These are phyloP conservation scores for Vitis labrusca DNA, from an alignment of 164 flowering plant genomes.

Conservation along the genomic window DNA sequence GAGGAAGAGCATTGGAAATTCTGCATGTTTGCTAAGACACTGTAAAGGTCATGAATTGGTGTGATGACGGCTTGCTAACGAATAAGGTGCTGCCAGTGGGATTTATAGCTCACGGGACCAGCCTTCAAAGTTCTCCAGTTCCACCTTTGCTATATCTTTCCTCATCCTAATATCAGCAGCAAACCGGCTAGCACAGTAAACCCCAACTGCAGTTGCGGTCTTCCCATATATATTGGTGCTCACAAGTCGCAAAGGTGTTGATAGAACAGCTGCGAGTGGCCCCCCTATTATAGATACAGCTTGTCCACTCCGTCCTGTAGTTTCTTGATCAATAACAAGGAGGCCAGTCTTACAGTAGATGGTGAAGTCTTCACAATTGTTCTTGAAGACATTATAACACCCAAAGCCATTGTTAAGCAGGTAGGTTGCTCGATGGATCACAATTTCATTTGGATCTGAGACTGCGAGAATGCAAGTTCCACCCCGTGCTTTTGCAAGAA, in stretches of 20 bases:
- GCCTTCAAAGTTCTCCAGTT: constrained; percentile 57
- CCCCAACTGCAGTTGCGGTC: constrained; percentile 63
- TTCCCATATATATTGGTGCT: constrained; percentile 69
- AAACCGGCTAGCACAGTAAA: constrained; percentile 68
- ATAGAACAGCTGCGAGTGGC: constrained; percentile 68
- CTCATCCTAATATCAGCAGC: constrained; percentile 76
- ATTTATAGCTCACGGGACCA: constrained; percentile 7
- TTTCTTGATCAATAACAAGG: constrained; percentile 50
- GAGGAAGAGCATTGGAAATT: too few species aligned
- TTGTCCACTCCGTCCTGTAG: constrained; percentile 77
- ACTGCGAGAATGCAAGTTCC: constrained; percentile 81
- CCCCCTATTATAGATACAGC: constrained; percentile 71
- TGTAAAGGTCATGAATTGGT: too few species aligned
- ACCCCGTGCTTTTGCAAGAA: constrained; percentile 75
- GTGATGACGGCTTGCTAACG: too few species aligned
- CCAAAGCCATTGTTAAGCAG: constrained; percentile 74
- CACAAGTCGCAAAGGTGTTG: constrained; percentile 62
- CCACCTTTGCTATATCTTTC: constrained; percentile 55
- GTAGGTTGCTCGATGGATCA: constrained; percentile 66
- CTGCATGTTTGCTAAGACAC: too few species aligned
- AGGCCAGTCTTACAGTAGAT: constrained; percentile 79
- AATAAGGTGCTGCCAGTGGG: too few species aligned
- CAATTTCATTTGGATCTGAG: constrained; percentile 48
- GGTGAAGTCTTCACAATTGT: constrained; percentile 78
- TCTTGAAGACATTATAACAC: constrained; percentile 68